Conservation (phyloP, 345 rosid genomes). For the Sonneratia caseolaris region DNA sequence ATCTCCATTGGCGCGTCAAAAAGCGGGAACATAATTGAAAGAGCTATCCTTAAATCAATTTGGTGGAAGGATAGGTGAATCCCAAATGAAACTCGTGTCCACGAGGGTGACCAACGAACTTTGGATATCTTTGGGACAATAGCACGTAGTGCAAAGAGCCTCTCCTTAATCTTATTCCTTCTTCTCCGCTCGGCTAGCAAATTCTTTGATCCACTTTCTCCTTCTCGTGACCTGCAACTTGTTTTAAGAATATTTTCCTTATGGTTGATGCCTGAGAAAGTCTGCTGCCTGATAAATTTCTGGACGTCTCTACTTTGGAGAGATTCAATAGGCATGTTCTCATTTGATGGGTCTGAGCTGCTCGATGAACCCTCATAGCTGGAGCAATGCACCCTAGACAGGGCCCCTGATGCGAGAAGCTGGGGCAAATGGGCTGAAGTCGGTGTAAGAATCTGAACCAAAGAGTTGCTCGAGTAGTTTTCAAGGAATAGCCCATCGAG, state of each 20-base stretch:
- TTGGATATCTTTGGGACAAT: conserved; percentile 75
- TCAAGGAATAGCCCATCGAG: conserved; percentile 7
- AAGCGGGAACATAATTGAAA: neutral
- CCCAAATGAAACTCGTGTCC: neutral
- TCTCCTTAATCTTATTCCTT: conserved; percentile 49
- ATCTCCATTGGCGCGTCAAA: neutral
- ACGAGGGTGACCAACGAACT: conserved; percentile 26
- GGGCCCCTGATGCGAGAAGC: conserved; percentile 12
- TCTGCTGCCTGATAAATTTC: conserved; percentile 15
- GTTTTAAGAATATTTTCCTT: conserved; percentile 11
- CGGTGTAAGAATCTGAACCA: conserved; percentile 9
- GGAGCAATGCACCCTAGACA: conserved; percentile 9
- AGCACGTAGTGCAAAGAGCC: conserved; percentile 45
- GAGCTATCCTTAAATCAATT: neutral
- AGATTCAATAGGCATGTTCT: conserved; percentile 12
- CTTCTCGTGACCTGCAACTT: conserved; percentile 20
- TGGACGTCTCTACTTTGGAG: conserved; percentile 9
- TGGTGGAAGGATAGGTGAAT: neutral
- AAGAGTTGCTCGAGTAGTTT: conserved; percentile 16
- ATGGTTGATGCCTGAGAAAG: conserved; percentile 10
- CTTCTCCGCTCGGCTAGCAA: conserved; percentile 72
- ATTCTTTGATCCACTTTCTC: conserved; percentile 54
- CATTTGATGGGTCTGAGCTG: conserved; percentile 31
- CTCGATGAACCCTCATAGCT: conserved; percentile 47
- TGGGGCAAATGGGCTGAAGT: conserved; percentile 15